Evolutionary conservation across 2,329 filamentous ascomycete species (phyloP).

Genomic region (Stachybotrys elegans): DNA sequence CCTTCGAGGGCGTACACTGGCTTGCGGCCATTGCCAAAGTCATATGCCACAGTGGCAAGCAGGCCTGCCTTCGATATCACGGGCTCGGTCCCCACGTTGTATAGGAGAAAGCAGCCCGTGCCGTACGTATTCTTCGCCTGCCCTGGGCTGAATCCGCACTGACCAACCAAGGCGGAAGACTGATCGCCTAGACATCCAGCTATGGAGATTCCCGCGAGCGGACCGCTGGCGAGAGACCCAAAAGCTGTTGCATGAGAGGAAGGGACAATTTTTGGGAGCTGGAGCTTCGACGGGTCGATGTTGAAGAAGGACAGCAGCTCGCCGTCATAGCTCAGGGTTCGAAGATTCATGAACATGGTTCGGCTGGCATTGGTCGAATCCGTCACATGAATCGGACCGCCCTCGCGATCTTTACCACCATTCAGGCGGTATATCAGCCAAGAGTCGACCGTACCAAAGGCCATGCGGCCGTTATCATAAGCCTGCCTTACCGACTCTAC

Average conservation of each 20-base stretch:
- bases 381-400: slow-evolving; percentile 66
- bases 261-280: slow-evolving; percentile 76
- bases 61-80: slow-evolving; percentile 81
- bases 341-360: slow-evolving; percentile 92
- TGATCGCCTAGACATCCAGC: slow-evolving; percentile 86
- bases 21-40: slow-evolving; percentile 57
- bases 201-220: slow-evolving; percentile 66
- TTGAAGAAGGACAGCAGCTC: slow-evolving; percentile 73
- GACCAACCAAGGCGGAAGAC: slow-evolving; percentile 78
- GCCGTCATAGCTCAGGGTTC: slow-evolving; percentile 75
- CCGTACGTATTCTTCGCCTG: slow-evolving; percentile 89
- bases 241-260: slow-evolving; percentile 73
- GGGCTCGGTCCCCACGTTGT: slow-evolving; percentile 80
- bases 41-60: slow-evolving; percentile 81
- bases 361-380: slow-evolving; percentile 84
- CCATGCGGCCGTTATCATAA: slow-evolving; percentile 70
- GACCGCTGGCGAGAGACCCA: slow-evolving; percentile 59
- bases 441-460: slow-evolving; percentile 83
- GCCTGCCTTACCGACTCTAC: slow-evolving; percentile 62
- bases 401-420: slow-evolving; percentile 56
- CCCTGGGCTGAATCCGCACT: slow-evolving; percentile 77
- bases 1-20: slow-evolving; percentile 80
- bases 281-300: slow-evolving; percentile 62
- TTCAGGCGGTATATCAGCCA: slow-evolving; percentile 87
- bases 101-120: slow-evolving; percentile 83